Evolutionary conservation across 352 stramenopile species (phyloP).

Genomic region (Phytophthora tubulina): DNA sequence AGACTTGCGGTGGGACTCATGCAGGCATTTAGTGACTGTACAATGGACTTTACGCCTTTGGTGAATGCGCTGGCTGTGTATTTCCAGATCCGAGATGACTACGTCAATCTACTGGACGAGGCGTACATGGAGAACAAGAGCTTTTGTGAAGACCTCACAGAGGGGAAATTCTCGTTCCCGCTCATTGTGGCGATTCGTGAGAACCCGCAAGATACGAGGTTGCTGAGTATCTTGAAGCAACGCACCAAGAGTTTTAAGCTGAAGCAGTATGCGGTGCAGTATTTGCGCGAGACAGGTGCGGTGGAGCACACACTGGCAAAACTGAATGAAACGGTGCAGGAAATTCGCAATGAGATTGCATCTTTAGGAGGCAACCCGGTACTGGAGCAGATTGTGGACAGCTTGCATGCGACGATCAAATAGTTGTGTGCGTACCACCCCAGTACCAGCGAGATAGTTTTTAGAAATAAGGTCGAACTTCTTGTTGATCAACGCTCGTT

Average conservation of each 20-base stretch:
- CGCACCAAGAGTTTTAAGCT: slow-evolving; percentile 95
- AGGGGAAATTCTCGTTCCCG: slow-evolving; percentile 97
- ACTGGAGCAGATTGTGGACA: slow-evolving; percentile 66
- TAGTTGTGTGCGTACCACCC: slow-evolving; percentile 3
- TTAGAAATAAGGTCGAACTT: no score
- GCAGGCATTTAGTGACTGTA: slow-evolving; percentile 85
- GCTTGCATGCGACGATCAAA: slow-evolving; percentile 65
- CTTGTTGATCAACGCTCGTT: no score
- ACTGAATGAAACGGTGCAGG: slow-evolving; percentile 53
- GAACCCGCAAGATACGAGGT: slow-evolving; percentile 80
- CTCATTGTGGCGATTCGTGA: slow-evolving; percentile 85
- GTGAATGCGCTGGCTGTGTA: slow-evolving; percentile 96
- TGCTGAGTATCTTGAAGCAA: slow-evolving; percentile 98
- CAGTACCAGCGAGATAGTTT: no score
- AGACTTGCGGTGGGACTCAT: slow-evolving; percentile 96
- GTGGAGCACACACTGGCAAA: slow-evolving; percentile 69
- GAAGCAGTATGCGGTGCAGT: slow-evolving; percentile 94
- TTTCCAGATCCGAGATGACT: slow-evolving; percentile 99
- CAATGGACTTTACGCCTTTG: slow-evolving; percentile 87
- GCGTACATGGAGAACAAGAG: slow-evolving; percentile 98
- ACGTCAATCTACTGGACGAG: slow-evolving; percentile 96
- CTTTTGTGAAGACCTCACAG: slow-evolving; percentile 98
- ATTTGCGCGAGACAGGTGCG: slow-evolving; percentile 76
- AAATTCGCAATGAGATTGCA: slow-evolving; percentile 61
- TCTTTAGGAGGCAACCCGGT: slow-evolving; percentile 65